Conservation (phyloP, 305 asterid species). For the Salvia sclarea region DNA sequence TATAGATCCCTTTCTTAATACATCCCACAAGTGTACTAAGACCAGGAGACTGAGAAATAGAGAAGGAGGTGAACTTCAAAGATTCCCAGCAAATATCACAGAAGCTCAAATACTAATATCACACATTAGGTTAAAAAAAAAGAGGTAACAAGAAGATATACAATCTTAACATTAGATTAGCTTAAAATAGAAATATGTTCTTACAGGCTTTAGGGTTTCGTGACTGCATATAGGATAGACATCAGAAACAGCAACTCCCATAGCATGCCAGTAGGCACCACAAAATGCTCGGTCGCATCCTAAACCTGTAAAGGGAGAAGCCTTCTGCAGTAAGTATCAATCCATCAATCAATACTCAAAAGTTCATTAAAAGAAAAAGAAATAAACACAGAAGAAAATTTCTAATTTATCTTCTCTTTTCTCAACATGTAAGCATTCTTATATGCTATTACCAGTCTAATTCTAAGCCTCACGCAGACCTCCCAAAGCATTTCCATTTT, state of each 20-base stretch:
- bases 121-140: background rate
- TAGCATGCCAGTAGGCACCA: constrained; percentile 90
- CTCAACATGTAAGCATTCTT: constrained; percentile 5
- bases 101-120: background rate
- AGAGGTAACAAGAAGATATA: background rate
- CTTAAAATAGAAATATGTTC: constrained; percentile 24
- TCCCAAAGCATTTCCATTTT: background rate
- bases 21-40: background rate
- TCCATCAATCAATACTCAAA: background rate
- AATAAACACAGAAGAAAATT: background rate
- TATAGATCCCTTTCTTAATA: background rate
- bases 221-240: constrained; percentile 61
- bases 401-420: background rate
- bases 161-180: constrained; percentile 1
- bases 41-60: background rate
- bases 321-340: no score
- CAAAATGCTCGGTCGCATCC: constrained; percentile 99
- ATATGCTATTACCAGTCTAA: background rate
- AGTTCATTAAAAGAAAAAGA: background rate
- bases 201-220: constrained; percentile 77
- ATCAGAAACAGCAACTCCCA: constrained; percentile 52
- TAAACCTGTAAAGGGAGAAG: constrained; percentile 56
- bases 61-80: background rate
- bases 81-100: background rate
- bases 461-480: constrained; percentile 14